Evolutionary conservation across 495 filamentous ascomycete species (phyloP).

Genomic region (Trichoderma parareesei): DNA sequence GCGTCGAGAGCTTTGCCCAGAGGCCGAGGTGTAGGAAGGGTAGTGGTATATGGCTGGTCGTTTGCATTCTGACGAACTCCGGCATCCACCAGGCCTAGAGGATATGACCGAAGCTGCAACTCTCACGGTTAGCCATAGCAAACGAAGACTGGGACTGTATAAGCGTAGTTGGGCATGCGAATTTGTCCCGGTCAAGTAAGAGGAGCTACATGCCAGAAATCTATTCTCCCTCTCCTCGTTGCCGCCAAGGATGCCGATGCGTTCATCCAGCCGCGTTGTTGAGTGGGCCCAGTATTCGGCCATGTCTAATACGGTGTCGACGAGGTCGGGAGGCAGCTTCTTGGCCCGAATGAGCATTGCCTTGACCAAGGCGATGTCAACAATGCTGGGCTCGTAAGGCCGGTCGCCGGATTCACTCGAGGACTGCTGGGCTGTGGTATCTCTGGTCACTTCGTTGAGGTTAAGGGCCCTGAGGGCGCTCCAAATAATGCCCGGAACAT

Average conservation of each 20-base stretch:
- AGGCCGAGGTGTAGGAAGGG: constrained; percentile 14
- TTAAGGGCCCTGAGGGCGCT: not conserved
- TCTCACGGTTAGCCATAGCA: not conserved
- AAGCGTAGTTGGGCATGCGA: too few relatives aligned
- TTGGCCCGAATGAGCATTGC: constrained; percentile 30
- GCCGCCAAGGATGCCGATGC: constrained; percentile 16
- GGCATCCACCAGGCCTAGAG: constrained; percentile 29
- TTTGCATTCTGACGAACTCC: not conserved
- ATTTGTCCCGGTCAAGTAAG: not conserved
- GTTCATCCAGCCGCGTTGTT: constrained; percentile 15
- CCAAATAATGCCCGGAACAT: not conserved
- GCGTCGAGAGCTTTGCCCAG: constrained; percentile 24
- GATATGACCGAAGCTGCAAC: constrained; percentile 32
- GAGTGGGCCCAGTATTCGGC: constrained; percentile 66
- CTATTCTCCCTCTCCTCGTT: constrained; percentile 20
- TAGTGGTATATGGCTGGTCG: constrained; percentile 14
- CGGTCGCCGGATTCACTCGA: not conserved
- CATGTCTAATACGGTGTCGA: constrained; percentile 58
- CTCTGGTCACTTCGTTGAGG: not conserved
- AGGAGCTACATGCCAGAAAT: constrained; percentile 27
- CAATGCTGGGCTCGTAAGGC: constrained; percentile 24
- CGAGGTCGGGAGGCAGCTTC: constrained; percentile 50
- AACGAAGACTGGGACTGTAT: not conserved
- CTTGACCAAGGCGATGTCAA: constrained; percentile 40
- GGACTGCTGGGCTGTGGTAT: not conserved